phyloP scores from a whole-genome alignment of 306 rosid species.

The Cucumis hystrix region DNA sequence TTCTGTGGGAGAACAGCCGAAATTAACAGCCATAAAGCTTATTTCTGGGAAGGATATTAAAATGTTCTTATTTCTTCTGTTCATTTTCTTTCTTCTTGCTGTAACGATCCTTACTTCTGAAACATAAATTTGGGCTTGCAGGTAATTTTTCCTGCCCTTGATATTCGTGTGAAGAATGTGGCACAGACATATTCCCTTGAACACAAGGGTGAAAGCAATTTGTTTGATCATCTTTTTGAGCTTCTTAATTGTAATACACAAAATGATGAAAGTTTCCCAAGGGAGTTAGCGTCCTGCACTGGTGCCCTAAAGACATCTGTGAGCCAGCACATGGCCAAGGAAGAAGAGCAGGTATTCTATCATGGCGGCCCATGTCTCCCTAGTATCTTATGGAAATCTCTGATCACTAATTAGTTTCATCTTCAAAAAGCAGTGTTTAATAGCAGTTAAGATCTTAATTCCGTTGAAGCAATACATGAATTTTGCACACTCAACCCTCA shows the following conservation, averaged over 20 bases:
- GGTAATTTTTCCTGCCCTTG: conserved; percentile 98
- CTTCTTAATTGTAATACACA: conserved; percentile 48
- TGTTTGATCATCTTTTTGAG: conserved; percentile 76
- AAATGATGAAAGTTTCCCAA: conserved; percentile 62
- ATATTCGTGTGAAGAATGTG: conserved; percentile 97
- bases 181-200: conserved; percentile 96
- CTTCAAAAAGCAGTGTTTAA: not conserved
- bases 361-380: not conserved
- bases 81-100: conserved; percentile 11
- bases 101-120: conserved; percentile 13
- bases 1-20: not conserved
- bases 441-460: not conserved
- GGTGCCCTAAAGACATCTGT: conserved; percentile 84
- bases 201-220: conserved; percentile 90
- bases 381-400: not conserved
- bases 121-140: conserved; percentile 24
- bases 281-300: conserved; percentile 92
- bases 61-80: not conserved
- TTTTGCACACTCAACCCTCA: not conserved
- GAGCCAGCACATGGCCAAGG: conserved; percentile 99
- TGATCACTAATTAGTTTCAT: not conserved
- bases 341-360: conserved; percentile 84
- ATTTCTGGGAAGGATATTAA: not conserved
- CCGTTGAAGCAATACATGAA: not conserved
- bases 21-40: not conserved